Conservation (phyloP, 495 filamentous ascomycete genomes). For the Recurvomyces mirabilis region DNA sequence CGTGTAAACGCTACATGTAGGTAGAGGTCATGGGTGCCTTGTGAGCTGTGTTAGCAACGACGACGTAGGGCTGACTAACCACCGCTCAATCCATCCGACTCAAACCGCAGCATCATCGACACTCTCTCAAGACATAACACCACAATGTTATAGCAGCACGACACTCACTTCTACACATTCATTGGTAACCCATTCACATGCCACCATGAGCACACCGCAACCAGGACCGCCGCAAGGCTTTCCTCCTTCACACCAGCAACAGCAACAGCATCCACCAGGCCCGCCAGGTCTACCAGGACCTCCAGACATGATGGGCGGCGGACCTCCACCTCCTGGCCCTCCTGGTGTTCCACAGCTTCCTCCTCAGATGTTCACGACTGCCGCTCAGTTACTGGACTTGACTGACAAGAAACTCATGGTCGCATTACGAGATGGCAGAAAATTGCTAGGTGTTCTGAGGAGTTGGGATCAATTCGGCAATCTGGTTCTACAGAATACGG, state of each 20-base stretch:
- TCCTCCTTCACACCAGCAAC: slow-evolving; percentile 7
- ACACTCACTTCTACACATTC: not conserved
- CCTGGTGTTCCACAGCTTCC: slow-evolving; percentile 43
- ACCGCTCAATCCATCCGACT: too few species aligned
- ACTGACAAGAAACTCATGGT: slow-evolving; percentile 96
- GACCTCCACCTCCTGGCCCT: not conserved
- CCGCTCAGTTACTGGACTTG: slow-evolving; percentile 84
- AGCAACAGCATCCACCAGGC: not conserved
- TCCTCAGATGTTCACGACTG: slow-evolving; percentile 95
- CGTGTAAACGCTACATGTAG: not conserved
- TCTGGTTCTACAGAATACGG: slow-evolving; percentile 81
- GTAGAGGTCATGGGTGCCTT: too few species aligned
- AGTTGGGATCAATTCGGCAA: slow-evolving; percentile 99
- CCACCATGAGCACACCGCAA: too few species aligned
- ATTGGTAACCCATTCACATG: too few species aligned
- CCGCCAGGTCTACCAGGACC: slow-evolving; percentile 29
- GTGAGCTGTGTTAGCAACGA: too few species aligned
- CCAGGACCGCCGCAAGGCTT: not conserved
- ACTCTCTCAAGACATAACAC: too few species aligned
- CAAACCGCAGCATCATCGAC: too few species aligned
- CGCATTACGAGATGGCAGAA: slow-evolving; percentile 80
- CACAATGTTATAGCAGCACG: too few species aligned
- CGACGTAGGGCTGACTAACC: too few species aligned
- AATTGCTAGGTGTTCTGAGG: slow-evolving; percentile 80
- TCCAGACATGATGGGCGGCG: not conserved